These are phyloP conservation scores for Phytophthora podocarpi DNA, from an alignment of 352 stramenopile genomes.

Conservation along the genomic window DNA sequence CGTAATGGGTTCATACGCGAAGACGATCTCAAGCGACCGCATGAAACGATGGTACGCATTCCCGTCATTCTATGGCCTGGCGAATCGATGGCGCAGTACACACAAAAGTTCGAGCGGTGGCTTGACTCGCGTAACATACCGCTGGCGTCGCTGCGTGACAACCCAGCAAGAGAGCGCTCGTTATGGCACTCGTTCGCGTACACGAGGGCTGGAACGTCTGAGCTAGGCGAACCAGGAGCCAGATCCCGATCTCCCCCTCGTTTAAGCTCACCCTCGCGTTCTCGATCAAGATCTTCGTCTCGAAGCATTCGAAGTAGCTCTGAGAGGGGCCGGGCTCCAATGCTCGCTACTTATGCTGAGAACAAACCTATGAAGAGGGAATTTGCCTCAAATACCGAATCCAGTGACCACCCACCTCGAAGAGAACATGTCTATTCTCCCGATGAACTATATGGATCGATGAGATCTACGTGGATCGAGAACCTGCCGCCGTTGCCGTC, in stretches of 20 bases:
- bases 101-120: conserved; percentile 32
- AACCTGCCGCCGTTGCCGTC: not conserved
- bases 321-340: conserved; percentile 6
- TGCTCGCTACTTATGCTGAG: not conserved
- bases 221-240: not conserved
- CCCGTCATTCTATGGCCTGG: conserved; percentile 23
- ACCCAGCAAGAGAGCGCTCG: conserved; percentile 32
- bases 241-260: conserved; percentile 5
- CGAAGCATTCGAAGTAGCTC: conserved; percentile 15
- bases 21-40: conserved; percentile 28
- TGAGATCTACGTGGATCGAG: not conserved
- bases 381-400: not conserved
- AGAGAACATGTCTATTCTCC: conserved; percentile 4
- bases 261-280: conserved; percentile 5
- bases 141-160: conserved; percentile 18
- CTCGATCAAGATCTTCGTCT: conserved; percentile 16
- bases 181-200: conserved; percentile 37
- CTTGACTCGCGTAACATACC: conserved; percentile 22
- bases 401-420: not conserved
- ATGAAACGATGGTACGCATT: conserved; percentile 33
- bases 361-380: not conserved
- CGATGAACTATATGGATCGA: not conserved
- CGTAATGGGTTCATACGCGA: conserved; percentile 25
- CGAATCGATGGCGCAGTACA: conserved; percentile 32
- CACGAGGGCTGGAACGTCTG: conserved; percentile 19